A percentile compares a stretch with the other conserved stretches of the same genome.
phyloP scores from a whole-genome alignment of 2,329 filamentous ascomycete species.

The Juglanconis oblonga region DNA sequence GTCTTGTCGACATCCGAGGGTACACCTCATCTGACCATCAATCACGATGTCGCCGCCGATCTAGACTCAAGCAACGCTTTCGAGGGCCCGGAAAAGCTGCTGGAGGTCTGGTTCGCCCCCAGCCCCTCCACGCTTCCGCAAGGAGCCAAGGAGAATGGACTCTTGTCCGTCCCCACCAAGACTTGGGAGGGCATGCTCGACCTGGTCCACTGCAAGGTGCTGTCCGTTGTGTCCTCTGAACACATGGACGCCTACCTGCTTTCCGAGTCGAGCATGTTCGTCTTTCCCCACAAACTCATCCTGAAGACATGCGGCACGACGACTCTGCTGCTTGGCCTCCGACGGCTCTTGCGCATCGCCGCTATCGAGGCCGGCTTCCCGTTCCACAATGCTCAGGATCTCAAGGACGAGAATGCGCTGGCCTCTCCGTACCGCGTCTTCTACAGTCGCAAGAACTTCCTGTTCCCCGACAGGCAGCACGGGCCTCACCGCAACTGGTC shows the following conservation, averaged over 20 bases:
- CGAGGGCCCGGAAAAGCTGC: constrained; percentile 95
- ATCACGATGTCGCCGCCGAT: constrained; percentile 88
- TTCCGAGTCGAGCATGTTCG: constrained; percentile 99
- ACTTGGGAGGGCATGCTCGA: constrained; percentile 97
- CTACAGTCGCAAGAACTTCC: constrained; percentile 98
- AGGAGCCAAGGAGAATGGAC: constrained; percentile 67
- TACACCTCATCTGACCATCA: constrained; percentile 91
- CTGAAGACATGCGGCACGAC: constrained; percentile 98
- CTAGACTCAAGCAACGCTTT: constrained; percentile 95
- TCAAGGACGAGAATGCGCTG: constrained; percentile 67
- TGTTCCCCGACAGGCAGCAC: constrained; percentile 91
- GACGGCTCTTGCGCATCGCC: constrained; percentile 89
- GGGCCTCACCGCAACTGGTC: constrained; percentile 97
- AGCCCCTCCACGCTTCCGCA: constrained; percentile 70
- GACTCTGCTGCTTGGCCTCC: constrained; percentile 83
- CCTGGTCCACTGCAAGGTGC: constrained; percentile 95
- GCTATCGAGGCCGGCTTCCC: constrained; percentile 86
- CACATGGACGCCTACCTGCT: constrained; percentile 94
- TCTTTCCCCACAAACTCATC: constrained; percentile 99
- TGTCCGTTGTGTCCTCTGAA: constrained; percentile 90
- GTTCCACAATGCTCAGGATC: constrained; percentile 65
- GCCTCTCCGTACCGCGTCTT: constrained; percentile 94
- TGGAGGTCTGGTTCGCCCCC: constrained; percentile 97
- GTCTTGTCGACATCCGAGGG: constrained; percentile 79
- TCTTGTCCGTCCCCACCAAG: constrained; percentile 82